Conservation (phyloP, 2,329 filamentous ascomycete species). For the Phaeomoniella chlamydospora region DNA sequence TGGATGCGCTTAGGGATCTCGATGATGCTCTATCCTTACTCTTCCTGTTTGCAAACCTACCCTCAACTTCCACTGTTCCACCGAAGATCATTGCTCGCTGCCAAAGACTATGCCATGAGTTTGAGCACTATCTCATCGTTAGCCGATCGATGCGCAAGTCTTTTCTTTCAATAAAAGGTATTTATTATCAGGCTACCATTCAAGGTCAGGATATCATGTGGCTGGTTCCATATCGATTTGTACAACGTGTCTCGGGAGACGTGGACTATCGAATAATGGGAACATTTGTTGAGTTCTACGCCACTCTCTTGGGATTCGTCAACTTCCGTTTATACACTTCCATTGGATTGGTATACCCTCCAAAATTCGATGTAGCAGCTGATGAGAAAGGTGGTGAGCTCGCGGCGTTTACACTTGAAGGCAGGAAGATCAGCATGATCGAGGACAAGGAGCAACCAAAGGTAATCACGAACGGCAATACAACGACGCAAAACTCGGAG, state of each 20-base stretch:
- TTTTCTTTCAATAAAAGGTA: slow-evolving; percentile 96
- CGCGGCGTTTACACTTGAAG: slow-evolving; percentile 80
- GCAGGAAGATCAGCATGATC: slow-evolving; percentile 40
- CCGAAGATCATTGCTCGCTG: slow-evolving; percentile 92
- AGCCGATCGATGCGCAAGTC: slow-evolving; percentile 88
- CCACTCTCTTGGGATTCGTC: slow-evolving; percentile 85
- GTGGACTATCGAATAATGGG: slow-evolving; percentile 99
- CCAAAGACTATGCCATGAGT: slow-evolving; percentile 85
- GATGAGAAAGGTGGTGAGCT: slow-evolving; percentile 85
- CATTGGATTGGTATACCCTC: slow-evolving; percentile 84
- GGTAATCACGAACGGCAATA: slow-evolving; percentile 35
- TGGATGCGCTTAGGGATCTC: slow-evolving; percentile 83
- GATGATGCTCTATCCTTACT: slow-evolving; percentile 96
- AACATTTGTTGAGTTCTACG: slow-evolving; percentile 98
- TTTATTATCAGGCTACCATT: slow-evolving; percentile 97
- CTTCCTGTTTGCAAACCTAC: slow-evolving; percentile 93
- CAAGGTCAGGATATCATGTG: slow-evolving; percentile 94
- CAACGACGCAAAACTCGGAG: slow-evolving; percentile 42
- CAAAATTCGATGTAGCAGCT: slow-evolving; percentile 75
- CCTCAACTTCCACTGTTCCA: slow-evolving; percentile 76
- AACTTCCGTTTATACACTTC: slow-evolving; percentile 92
- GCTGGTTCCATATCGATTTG: slow-evolving; percentile 96
- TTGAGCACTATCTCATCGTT: slow-evolving; percentile 92
- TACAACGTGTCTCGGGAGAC: slow-evolving; percentile 83
- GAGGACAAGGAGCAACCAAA: slow-evolving; percentile 38